These are phyloP conservation scores for Neofusicoccum parvum DNA, from an alignment of 2,329 filamentous ascomycete species.

Conservation along the genomic window DNA sequence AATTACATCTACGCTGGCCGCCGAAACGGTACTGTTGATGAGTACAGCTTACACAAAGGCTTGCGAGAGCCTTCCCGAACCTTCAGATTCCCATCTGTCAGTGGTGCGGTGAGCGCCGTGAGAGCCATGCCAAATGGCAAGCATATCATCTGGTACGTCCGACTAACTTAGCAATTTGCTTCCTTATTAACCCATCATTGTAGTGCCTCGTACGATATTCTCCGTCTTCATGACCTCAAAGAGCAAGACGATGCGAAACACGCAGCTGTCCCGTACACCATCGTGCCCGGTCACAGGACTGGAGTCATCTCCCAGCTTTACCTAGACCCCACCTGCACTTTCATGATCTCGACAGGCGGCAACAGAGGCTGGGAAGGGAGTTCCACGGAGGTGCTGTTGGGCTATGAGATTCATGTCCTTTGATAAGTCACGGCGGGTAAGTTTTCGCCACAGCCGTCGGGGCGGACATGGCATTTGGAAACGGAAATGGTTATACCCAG, in stretches of 20 bases:
- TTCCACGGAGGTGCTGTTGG: conserved; percentile 85
- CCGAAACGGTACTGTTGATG: conserved; percentile 89
- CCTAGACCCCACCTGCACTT: conserved; percentile 82
- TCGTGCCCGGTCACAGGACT: conserved; percentile 86
- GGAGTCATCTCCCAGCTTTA: conserved; percentile 87
- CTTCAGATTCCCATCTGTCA: conserved; percentile 86
- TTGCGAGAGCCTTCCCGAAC: conserved; percentile 74
- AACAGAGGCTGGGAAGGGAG: conserved; percentile 94
- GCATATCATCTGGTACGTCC: conserved; percentile 76
- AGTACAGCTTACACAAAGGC: conserved; percentile 83
- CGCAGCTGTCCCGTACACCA: conserved; percentile 89
- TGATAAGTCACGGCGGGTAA: background rate
- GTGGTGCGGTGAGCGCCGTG: conserved; percentile 85
- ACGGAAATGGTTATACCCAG: conserved; percentile 17
- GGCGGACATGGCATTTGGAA: background rate
- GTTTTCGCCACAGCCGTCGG: background rate
- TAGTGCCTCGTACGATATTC: conserved; percentile 88
- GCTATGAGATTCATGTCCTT: conserved; percentile 76
- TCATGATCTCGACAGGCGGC: conserved; percentile 89
- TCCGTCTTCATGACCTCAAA: conserved; percentile 86
- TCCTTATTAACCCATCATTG: conserved; percentile 21
- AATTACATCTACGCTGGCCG: conserved; percentile 93
- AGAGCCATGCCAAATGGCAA: conserved; percentile 89
- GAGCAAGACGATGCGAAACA: conserved; percentile 67
- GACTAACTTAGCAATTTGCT: background rate